Evolutionary conservation across 2,329 filamentous ascomycete genomes (phyloP), one percentile per base, ranked within the genome.

Genomic region (Daldinia sp.): DNA sequence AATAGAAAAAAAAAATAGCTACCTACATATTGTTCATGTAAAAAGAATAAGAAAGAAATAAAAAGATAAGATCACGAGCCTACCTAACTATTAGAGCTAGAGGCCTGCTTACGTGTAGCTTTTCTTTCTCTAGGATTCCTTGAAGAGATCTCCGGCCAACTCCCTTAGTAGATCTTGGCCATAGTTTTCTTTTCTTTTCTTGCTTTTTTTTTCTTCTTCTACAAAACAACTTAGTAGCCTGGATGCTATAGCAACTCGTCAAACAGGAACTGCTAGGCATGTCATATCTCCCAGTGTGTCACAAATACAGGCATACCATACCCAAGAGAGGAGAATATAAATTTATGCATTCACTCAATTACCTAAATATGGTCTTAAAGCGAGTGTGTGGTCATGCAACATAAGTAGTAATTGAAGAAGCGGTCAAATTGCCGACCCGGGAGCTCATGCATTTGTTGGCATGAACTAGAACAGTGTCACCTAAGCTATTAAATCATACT

Each of bases 401-500:
- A 35, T 26, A 41, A 15, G 18, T 41, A 3, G 53, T 9, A 26
- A n/a, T 41, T 23, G 51, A 55, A 55, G 37, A 55, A 26, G 51
- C 51, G 51, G 51, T 55, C 51, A 35, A 41, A 39, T 55, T 26
- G 51, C 50, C 50, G 50, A 53, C 35, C 33, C 10, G 10, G 18
- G 33, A 55, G 35, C 6, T 53, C 7, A 53, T 53, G 9, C 3
- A 4, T 13, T 15, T 23, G 23, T 42, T 48, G 10, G 23, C 35
- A 53, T 35, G 20, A 18, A 23, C 28, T 20, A 7, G 30, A 23
- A 35, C 28, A 12, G 13, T 33, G 30, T 33, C 30, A 33, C 10
- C 15, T 51, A 20, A 4, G 10, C 12, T 37, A 37, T 1, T 37
- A 37, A 37, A 13, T 12, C 30, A 6, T 53, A 10, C 26, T 30